A percentile compares a stretch with the other conserved stretches of the same genome.
Conservation (phyloP, 2,329 filamentous ascomycete species). For the Aspergillus sp. region DNA sequence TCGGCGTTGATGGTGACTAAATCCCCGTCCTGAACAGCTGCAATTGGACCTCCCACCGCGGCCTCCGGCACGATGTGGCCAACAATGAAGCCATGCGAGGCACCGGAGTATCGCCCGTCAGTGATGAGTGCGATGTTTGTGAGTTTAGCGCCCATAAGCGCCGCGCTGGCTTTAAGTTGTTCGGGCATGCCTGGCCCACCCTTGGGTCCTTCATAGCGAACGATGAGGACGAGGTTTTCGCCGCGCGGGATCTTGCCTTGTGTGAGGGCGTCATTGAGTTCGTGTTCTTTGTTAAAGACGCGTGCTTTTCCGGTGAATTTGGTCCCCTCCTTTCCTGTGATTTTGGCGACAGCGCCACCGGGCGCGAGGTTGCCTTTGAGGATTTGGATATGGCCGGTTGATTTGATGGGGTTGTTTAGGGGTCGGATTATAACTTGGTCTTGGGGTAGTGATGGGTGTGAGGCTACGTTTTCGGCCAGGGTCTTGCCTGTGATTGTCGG, state of each 20-base stretch:
- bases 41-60: conserved; percentile 83
- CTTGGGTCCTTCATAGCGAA: conserved; percentile 90
- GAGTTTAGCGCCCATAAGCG: conserved; percentile 88
- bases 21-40: conserved; percentile 77
- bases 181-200: conserved; percentile 97
- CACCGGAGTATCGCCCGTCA: conserved; percentile 85
- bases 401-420: conserved; percentile 79
- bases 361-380: conserved; percentile 85
- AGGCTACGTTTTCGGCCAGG: conserved; percentile 75
- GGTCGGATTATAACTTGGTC: conserved; percentile 82
- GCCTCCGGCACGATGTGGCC: conserved; percentile 92
- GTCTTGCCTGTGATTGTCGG: conserved; percentile 83
- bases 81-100: conserved; percentile 88
- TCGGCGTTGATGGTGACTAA: conserved; percentile 82
- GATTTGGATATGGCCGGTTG: conserved; percentile 83
- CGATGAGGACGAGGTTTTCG: conserved; percentile 84
- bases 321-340: conserved; percentile 91
- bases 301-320: conserved; percentile 76
- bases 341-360: conserved; percentile 88
- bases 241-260: conserved; percentile 67
- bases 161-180: conserved; percentile 82
- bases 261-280: conserved; percentile 73
- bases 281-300: conserved; percentile 83
- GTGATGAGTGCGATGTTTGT: conserved; percentile 89
- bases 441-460: conserved; percentile 73